Conservation (phyloP, 306 rosid genomes). For the Cicer pinnatifidum region DNA sequence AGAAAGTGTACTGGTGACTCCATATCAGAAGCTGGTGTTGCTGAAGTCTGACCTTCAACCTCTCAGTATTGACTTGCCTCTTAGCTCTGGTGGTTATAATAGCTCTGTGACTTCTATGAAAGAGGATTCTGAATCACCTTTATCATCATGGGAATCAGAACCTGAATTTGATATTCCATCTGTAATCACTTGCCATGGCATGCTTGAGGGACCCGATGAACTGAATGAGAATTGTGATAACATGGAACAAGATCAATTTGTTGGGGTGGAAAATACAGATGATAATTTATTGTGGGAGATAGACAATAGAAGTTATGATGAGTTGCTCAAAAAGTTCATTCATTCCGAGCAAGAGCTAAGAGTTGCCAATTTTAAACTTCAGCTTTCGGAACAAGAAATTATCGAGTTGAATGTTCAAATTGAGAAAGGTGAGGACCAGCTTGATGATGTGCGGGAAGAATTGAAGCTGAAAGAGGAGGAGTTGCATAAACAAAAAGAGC, state of each 20-base stretch:
- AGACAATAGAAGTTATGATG: conserved; percentile 48
- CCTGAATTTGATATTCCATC: conserved; percentile 47
- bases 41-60: conserved; percentile 46
- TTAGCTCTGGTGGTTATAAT: conserved; percentile 58
- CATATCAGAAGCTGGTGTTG: conserved; percentile 38
- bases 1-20: conserved; percentile 49
- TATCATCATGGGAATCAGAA: conserved; percentile 63
- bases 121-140: conserved; percentile 56
- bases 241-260: conserved; percentile 45
- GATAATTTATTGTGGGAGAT: conserved; percentile 26
- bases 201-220: conserved; percentile 46
- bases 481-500: neutral
- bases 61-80: conserved; percentile 54
- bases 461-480: conserved; percentile 33
- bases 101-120: conserved; percentile 58
- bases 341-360: conserved; percentile 54
- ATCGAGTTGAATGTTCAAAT: conserved; percentile 44
- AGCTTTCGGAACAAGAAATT: conserved; percentile 53
- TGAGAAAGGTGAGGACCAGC: conserved; percentile 48
- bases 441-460: conserved; percentile 40
- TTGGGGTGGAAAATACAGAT: conserved; percentile 42
- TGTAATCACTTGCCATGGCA: conserved; percentile 28
- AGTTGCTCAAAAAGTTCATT: conserved; percentile 45
- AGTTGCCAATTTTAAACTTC: conserved; percentile 51
- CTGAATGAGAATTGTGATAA: conserved; percentile 50